Evolutionary conservation across 768 basidiomycete species (phyloP), one percentile per base, ranked within the genome.

Genomic region (Suillus discolor): DNA sequence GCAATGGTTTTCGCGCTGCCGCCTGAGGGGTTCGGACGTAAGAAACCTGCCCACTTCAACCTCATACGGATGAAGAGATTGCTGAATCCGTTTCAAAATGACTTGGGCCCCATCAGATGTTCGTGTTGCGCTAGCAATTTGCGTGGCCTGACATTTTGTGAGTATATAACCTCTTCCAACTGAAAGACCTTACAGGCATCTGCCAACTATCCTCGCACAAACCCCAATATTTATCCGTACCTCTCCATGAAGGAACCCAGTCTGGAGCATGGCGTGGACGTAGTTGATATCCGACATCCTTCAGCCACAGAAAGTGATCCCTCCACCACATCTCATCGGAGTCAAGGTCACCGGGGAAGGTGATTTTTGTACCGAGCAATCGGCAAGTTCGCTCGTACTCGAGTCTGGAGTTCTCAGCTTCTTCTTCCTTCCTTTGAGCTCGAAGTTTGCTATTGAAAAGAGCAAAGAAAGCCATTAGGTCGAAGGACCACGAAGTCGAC

Each of bases 171-270:
- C 71, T 68, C 2, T 67, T 44, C 36, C 74, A 71, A 28, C 66
- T 41, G 39, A 70, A 63, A 73, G 1, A 73, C n/a, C 71, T 71
- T 3, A 75, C 67, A 20, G 59, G 3, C 25, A 53, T 53, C 7
- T 2, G 25, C 25, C 28, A 54, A 31, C 53, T 54, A 31, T 54
- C 53, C 53, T 54, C 53, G 28, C 28, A 54, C 9, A 31, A 3
- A 18, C 15, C 28, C 28, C 28, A 61, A 36, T 53, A 13, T 47
- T 23, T 53, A 6, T 60, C 59, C 6, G 25, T 69, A 36, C 31
- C 31, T 36, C 23, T 25, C 79, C 79, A 80, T 6, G 78, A 80
- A 0, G 77, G 75, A n/a, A 70, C 66, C 79, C 79, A 80, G 42
- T 71, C 72, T 1, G 79, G 78, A 8, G 54, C 28, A 62, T 74